Conservation (phyloP, 192 early-diverging fungal genomes). For the Phycomyces nitens region DNA sequence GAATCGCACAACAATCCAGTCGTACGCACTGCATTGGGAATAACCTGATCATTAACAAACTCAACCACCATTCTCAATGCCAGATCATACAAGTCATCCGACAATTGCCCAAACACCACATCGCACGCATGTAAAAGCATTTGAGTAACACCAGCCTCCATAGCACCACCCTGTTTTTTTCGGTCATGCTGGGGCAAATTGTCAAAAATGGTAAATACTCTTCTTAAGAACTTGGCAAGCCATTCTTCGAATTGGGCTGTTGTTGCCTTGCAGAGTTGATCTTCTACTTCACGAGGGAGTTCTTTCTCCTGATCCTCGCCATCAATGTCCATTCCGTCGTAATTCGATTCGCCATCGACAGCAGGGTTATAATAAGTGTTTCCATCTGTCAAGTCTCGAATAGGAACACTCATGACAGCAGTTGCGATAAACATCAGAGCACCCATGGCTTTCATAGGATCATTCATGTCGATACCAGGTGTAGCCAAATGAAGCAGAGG, state of each 20-base stretch:
- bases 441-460: conserved; percentile 75
- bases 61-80: conserved; percentile 57
- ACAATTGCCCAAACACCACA: conserved; percentile 65
- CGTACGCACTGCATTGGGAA: conserved; percentile 67
- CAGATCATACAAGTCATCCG: conserved; percentile 58
- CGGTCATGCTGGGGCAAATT: conserved; percentile 69
- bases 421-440: conserved; percentile 68
- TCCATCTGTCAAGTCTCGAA: conserved; percentile 59
- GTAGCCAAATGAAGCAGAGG: conserved; percentile 75
- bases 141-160: conserved; percentile 47
- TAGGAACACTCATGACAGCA: conserved; percentile 59
- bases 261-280: conserved; percentile 61
- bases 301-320: conserved; percentile 35
- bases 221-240: conserved; percentile 76
- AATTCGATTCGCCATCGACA: conserved; percentile 24
- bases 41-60: conserved; percentile 52
- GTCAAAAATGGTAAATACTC: conserved; percentile 75
- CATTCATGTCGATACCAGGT: conserved; percentile 93
- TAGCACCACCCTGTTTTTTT: conserved; percentile 36
- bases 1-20: conserved; percentile 52
- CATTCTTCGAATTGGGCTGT: conserved; percentile 87
- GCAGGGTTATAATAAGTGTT: conserved; percentile 13
- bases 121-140: conserved; percentile 62
- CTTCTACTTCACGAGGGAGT: conserved; percentile 59
- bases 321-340: conserved; percentile 45